Conservation (phyloP, 2,329 filamentous ascomycete genomes). For the Leptographium lundbergii region DNA sequence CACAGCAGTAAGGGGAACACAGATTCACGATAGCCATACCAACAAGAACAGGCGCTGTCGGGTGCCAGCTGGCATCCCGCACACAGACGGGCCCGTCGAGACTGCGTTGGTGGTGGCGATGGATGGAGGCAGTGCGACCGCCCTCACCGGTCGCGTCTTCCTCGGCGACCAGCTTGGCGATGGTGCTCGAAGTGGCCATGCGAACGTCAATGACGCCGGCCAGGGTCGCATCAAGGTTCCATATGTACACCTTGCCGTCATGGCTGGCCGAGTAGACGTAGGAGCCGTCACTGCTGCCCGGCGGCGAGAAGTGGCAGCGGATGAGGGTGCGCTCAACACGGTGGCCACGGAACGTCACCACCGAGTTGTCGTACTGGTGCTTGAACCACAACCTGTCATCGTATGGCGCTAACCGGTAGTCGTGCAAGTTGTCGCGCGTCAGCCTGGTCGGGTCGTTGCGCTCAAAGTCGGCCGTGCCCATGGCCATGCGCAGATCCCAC, state of each 20-base stretch:
- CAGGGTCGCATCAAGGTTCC: conserved; percentile 77
- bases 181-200: conserved; percentile 38
- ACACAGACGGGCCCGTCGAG: conserved; percentile 49
- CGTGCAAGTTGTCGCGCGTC: conserved; percentile 58
- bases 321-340: conserved; percentile 81
- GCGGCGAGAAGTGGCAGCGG: conserved; percentile 87
- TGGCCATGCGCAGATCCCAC: conserved; percentile 88
- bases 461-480: conserved; percentile 54
- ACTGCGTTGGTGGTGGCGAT: neutral
- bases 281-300: conserved; percentile 70
- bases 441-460: conserved; percentile 41
- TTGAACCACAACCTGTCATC: conserved; percentile 53
- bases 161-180: neutral
- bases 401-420: conserved; percentile 61
- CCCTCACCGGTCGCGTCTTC: neutral
- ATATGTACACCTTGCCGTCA: conserved; percentile 82
- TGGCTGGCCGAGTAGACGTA: conserved; percentile 90
- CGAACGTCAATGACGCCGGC: conserved; percentile 69
- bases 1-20: neutral
- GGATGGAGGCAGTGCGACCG: neutral
- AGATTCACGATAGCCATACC: conserved; percentile 27
- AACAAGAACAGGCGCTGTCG: conserved; percentile 65
- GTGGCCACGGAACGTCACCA: conserved; percentile 90
- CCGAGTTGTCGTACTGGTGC: conserved; percentile 75
- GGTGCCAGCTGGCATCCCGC: conserved; percentile 84